Percentiles rank a stretch among this genome's conserved stretches.
These are phyloP conservation scores for Cadophora sp. DNA, from an alignment of 2,329 filamentous ascomycete genomes.

Conservation along the genomic window DNA sequence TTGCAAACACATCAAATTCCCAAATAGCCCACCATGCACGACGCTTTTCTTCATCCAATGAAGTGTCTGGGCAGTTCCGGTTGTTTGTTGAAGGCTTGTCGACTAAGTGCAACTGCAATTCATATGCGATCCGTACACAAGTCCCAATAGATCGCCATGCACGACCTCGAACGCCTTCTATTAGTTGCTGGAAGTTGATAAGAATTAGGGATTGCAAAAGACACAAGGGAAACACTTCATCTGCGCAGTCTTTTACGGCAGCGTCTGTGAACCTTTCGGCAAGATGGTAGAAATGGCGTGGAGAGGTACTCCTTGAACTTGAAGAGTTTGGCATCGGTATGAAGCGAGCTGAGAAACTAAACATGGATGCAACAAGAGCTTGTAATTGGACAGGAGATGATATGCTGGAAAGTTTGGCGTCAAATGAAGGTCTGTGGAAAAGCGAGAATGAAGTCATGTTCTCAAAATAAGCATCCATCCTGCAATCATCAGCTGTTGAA, in stretches of 20 bases:
- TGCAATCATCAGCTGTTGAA: not conserved
- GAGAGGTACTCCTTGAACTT: constrained; percentile 6
- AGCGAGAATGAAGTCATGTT: constrained; percentile 31
- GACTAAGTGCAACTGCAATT: constrained; percentile 31
- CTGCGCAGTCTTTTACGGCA: constrained; percentile 44
- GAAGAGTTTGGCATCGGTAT: not conserved
- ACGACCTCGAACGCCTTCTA: constrained; percentile 46
- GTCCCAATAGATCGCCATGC: constrained; percentile 48
- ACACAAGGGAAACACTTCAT: constrained; percentile 46
- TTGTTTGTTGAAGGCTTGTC: constrained; percentile 22
- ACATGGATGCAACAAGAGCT: constrained; percentile 45
- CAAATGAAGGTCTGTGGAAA: constrained; percentile 28
- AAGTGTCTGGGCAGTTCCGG: constrained; percentile 35
- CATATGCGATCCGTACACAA: constrained; percentile 40
- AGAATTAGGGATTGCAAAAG: constrained; percentile 48
- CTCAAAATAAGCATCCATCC: constrained; percentile 27
- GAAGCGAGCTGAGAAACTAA: constrained; percentile 42
- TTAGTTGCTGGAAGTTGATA: constrained; percentile 47
- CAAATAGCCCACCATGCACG: constrained; percentile 52
- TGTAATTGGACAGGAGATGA: constrained; percentile 30
- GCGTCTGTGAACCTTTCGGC: constrained; percentile 42
- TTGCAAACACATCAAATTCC: constrained; percentile 53
- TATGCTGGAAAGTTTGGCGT: constrained; percentile 29
- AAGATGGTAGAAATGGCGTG: constrained; percentile 35
- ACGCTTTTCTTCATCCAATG: constrained; percentile 47